phyloP scores from a whole-genome alignment of 2,329 filamentous ascomycete species.

The Karstenula rhodostoma region DNA sequence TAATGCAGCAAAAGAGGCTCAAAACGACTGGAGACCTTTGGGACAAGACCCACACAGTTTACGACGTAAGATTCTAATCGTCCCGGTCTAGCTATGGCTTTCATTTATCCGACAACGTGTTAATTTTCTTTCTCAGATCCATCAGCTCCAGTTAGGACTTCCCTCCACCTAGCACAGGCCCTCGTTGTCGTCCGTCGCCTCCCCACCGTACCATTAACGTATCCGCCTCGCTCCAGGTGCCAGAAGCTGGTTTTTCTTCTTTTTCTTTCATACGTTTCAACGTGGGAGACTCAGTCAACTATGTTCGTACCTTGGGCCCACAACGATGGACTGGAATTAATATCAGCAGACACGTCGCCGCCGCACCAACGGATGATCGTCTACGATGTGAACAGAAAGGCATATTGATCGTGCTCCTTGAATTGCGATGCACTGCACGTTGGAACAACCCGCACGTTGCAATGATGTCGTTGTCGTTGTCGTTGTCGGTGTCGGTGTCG shows the following conservation, averaged over 20 bases:
- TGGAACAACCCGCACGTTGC: background rate
- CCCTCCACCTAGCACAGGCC: background rate
- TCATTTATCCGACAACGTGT: conserved; percentile 1
- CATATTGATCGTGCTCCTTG: background rate
- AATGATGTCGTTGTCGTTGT: background rate
- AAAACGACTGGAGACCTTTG: conserved; percentile 36
- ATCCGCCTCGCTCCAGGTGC: background rate
- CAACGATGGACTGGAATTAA: background rate
- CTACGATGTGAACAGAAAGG: too few relatives aligned
- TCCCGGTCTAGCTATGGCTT: conserved; percentile 5
- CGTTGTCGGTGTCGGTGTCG: background rate
- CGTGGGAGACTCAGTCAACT: background rate
- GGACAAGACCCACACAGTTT: conserved; percentile 30
- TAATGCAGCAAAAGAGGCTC: conserved; percentile 45
- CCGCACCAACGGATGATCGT: too few relatives aligned
- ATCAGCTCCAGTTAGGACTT: background rate
- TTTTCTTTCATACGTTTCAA: background rate
- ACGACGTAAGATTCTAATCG: conserved; percentile 38
- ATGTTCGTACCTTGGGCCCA: background rate
- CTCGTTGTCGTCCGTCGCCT: background rate
- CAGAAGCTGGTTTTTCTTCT: background rate
- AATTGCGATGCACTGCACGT: background rate
- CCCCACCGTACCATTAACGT: background rate
- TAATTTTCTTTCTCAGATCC: conserved; percentile 17
- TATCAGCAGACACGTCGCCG: background rate